Evolutionary conservation across 106 monocot genomes (phyloP), one percentile per base, ranked within the genome.

Genomic region (Dendrobium huoshanense): DNA sequence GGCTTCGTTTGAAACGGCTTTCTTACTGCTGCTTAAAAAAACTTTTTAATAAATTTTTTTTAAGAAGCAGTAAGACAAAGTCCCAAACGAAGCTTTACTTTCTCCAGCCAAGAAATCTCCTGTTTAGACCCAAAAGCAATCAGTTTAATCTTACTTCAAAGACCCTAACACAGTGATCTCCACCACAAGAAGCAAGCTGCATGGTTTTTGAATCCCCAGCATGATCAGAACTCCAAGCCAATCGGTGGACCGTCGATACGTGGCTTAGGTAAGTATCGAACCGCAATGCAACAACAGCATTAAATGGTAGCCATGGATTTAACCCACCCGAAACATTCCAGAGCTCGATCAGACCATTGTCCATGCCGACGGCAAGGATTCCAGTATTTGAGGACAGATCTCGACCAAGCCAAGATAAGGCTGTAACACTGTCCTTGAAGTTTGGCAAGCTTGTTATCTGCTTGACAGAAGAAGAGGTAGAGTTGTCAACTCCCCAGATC

Each of bases 181-280:
- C 91, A 48, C 98, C 98, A 86, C 88, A 95, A 75, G 98, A 99
- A 80, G 98, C 98, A 77, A 99, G 89, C 83, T 88, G 79, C 43
- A 81, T 77, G 3, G 70, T 10, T 41, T 64, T 83, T 3, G 80
- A 81, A 58, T 84, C 87, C 75, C 72, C 77, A 58, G 77, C 79
- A 56, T 67, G 73, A 40, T 8, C 58, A 2, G 82, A 79, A 67
- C 85, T 89, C 98, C 98, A 99, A 15, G 80, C 55, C 81, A 99
- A 58, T 9, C 93, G 86, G 76, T 88, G 81, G 41, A 99, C 98
- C 9, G 86, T 88, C 0, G 98, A 91, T 27, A 90, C 93, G 84
- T 99, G 98, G 41, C 89, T 95, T 45, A 95, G 67, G 64, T 86
- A 87, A 49, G 90, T 90, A 83, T 99, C 91, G 41, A 95, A 79